Base-by-base conservation (phyloP, 768 basidiomycete species). In the Phylloporus rhodoxanthus region DNA sequence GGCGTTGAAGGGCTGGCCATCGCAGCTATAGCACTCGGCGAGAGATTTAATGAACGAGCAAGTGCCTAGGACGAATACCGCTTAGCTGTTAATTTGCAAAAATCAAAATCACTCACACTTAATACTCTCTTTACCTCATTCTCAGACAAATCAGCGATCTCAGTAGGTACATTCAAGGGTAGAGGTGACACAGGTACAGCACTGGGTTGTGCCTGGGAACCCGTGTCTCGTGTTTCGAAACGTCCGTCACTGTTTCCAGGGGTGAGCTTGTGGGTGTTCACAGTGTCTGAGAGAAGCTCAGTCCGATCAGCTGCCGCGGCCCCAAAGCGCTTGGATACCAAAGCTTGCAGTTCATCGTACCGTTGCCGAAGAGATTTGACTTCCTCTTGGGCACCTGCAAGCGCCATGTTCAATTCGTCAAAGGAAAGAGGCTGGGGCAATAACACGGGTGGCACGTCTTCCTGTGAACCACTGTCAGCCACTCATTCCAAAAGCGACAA, bases 391-490 rank as follows among this genome's bases (percentile, higher is more conserved):
- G 62, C 62, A 39, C 34, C 47, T 11, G 49, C 51, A 25, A 67
- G 57, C 1, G 60, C 65, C 13, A 45, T 29, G 11, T 65, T 63
- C 49, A 67, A 9, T 5, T 67, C 51, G 10, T 62, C 56, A 9
- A 68, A 55, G 4, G 58, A 62, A 39, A 68, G 53, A 0, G 54
- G 58, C 19, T 48, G 53, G 10, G 44, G 43, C 8, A 45, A 25
- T 15, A 14, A 26, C 25, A 47, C 25, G n/a, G 37, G 37, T 19
- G 39, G 28, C 14, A 23, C 32, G 32, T 52, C 50, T 26, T 52
- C 48, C 61, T 64, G 20, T 13, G 19, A 32, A 38, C 20, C 19
- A 15, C 9, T 17, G 47, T 61, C 50, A 54, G 44, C 15, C 19
- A 26, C 17, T 8, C 8, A 29, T 38, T 34, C 45, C 33, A 26